Conservation (phyloP, 2,329 filamentous ascomycete genomes). For the Diplodia sapinea region DNA sequence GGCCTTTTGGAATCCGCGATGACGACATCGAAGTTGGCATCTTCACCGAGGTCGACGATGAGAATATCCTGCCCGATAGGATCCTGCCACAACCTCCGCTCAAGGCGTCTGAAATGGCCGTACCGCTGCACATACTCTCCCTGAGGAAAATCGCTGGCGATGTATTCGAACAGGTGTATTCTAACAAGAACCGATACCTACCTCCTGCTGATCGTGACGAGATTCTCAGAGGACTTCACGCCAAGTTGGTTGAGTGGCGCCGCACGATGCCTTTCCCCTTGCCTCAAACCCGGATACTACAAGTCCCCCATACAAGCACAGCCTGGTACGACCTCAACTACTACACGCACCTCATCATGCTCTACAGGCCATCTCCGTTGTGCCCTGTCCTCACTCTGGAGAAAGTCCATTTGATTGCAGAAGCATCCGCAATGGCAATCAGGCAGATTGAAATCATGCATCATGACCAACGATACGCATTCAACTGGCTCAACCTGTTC, state of each 20-base stretch:
- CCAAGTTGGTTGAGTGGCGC: slow-evolving; percentile 54
- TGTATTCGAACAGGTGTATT: slow-evolving; percentile 50
- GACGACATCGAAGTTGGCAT: slow-evolving; percentile 55
- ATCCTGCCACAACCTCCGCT: slow-evolving; percentile 32
- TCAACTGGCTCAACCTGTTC: slow-evolving; percentile 53
- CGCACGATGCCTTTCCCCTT: slow-evolving; percentile 35
- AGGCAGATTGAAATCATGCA: slow-evolving; percentile 50
- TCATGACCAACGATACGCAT: slow-evolving; percentile 50
- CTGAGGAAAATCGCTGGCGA: slow-evolving; percentile 52
- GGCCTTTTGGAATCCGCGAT: slow-evolving; percentile 55
- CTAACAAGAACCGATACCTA: slow-evolving; percentile 33
- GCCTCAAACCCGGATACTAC: slow-evolving; percentile 12
- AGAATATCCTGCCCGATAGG: slow-evolving; percentile 32
- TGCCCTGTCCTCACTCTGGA: slow-evolving; percentile 47
- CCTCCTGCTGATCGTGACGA: slow-evolving; percentile 33
- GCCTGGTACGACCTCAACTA: slow-evolving; percentile 58
- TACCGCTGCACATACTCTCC: slow-evolving; percentile 52
- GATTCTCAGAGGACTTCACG: slow-evolving; percentile 47
- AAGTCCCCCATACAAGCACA: slow-evolving; percentile 53
- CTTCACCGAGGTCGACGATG: slow-evolving; percentile 48
- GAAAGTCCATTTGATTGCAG: slow-evolving; percentile 48
- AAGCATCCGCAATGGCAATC: slow-evolving; percentile 53
- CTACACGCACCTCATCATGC: slow-evolving; percentile 53
- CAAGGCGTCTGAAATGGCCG: slow-evolving; percentile 40
- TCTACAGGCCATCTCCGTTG: slow-evolving; percentile 55